Evolutionary conservation across 768 basidiomycete species (phyloP).

Genomic region (Suillus paluster): DNA sequence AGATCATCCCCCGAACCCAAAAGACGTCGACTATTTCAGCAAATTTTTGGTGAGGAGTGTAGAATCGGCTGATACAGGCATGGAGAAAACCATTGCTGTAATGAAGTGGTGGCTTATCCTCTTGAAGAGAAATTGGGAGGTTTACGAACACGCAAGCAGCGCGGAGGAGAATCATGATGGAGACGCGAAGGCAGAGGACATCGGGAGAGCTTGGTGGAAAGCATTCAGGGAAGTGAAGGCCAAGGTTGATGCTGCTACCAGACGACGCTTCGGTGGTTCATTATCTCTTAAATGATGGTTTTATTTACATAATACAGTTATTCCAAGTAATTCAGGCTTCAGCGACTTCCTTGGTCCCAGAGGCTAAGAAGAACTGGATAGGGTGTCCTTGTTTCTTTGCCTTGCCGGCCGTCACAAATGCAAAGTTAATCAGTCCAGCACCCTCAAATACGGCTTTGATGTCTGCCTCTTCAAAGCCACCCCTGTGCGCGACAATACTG

Average conservation of each 20-base stretch:
- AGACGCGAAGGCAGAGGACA: constrained; percentile 37
- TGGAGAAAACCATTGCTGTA: constrained; percentile 71
- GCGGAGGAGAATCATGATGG: constrained; percentile 37
- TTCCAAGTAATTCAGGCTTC: constrained; percentile 1
- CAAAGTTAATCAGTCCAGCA: constrained; percentile 54
- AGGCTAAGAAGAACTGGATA: constrained; percentile 59
- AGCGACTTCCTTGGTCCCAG: constrained; percentile 44
- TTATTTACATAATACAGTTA: not conserved
- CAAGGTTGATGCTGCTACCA: constrained; percentile 65
- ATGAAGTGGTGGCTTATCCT: constrained; percentile 85
- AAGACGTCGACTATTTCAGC: constrained; percentile 76
- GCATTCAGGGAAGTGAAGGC: constrained; percentile 73
- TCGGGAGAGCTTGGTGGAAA: constrained; percentile 82
- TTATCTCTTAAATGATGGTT: constrained; percentile 58
- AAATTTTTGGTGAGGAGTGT: constrained; percentile 74
- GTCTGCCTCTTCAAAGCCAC: constrained; percentile 55
- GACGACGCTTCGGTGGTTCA: constrained; percentile 73
- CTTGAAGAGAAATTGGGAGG: constrained; percentile 64
- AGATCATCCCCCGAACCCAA: constrained; percentile 65
- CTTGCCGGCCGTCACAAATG: constrained; percentile 39
- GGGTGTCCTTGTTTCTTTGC: constrained; percentile 37
- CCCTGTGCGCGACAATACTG: constrained; percentile 57
- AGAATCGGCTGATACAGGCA: constrained; percentile 66
- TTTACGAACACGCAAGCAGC: constrained; percentile 48
- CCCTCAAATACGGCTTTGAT: constrained; percentile 54